Percentiles rank a stretch among this genome's conserved stretches.
Evolutionary conservation across 768 basidiomycete genomes (phyloP).

Genomic region (Asterophora parasitica): DNA sequence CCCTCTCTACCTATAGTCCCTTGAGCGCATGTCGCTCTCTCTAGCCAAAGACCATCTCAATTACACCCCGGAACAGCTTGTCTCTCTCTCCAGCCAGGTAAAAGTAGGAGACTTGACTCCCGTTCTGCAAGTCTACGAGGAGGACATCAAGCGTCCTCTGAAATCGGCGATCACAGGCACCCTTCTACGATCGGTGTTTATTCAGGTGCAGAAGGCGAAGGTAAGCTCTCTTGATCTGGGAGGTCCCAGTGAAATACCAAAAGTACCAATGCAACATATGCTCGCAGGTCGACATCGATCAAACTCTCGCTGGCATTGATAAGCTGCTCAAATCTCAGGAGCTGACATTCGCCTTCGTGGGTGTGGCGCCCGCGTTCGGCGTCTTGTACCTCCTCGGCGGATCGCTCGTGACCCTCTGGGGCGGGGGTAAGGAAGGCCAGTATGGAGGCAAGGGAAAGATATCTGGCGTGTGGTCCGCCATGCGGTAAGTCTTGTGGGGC

Average conservation of each 20-base stretch:
- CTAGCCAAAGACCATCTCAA: conserved; percentile 78
- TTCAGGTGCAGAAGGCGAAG: conserved; percentile 96
- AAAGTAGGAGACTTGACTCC: conserved; percentile 80
- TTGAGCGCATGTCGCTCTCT: conserved; percentile 89
- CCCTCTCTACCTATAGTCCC: conserved; percentile 45
- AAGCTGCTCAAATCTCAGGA: conserved; percentile 92
- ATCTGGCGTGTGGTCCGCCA: conserved; percentile 59
- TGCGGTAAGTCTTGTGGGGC: conserved; percentile 61
- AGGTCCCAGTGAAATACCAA: not conserved
- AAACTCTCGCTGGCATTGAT: conserved; percentile 88
- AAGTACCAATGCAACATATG: not conserved
- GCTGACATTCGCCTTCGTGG: conserved; percentile 94
- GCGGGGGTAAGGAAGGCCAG: conserved; percentile 41
- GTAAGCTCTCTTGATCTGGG: conserved; percentile 27
- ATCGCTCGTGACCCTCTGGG: conserved; percentile 46
- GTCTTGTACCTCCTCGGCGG: conserved; percentile 67
- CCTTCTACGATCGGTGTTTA: conserved; percentile 77
- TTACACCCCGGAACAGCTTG: conserved; percentile 61
- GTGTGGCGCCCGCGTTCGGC: conserved; percentile 84
- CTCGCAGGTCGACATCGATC: conserved; percentile 81
- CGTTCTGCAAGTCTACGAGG: conserved; percentile 84
- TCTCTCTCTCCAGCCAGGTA: conserved; percentile 58
- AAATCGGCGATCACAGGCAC: conserved; percentile 77
- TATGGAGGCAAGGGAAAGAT: conserved; percentile 57
- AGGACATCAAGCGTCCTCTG: conserved; percentile 85